Evolutionary conservation across 768 basidiomycete genomes (phyloP).

Genomic region (Tylopilus subfusipes): DNA sequence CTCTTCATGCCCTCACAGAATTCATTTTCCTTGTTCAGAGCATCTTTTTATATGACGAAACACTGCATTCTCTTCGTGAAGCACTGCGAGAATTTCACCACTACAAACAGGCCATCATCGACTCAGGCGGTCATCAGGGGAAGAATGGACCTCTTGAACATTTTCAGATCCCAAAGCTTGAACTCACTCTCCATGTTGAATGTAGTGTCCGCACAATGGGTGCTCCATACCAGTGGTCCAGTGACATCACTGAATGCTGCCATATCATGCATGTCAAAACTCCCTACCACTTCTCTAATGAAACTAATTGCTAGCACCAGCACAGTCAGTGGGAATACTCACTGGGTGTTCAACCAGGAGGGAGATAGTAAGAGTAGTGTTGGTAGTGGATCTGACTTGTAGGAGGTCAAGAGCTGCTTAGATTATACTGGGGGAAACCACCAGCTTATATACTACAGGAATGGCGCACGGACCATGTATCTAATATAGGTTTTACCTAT

Average conservation of each 20-base stretch:
- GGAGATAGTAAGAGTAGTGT: too few relatives aligned
- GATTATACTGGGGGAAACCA: too few relatives aligned
- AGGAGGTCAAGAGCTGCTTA: too few relatives aligned
- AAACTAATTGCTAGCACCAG: too few relatives aligned
- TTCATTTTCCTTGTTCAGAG: slow-evolving; percentile 38
- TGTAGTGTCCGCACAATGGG: slow-evolving; percentile 30
- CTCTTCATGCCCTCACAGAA: slow-evolving; percentile 35
- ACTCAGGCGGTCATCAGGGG: not conserved
- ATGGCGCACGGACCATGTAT: too few relatives aligned
- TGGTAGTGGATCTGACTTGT: too few relatives aligned
- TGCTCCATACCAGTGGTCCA: slow-evolving; percentile 18
- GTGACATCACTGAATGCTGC: slow-evolving; percentile 10
- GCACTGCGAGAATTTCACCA: slow-evolving; percentile 8
- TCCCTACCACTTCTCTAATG: slow-evolving; percentile 4
- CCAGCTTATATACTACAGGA: too few relatives aligned
- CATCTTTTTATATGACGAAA: not conserved
- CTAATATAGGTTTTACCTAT: too few relatives aligned
- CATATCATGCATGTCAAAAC: slow-evolving; percentile 9
- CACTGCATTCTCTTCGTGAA: not conserved
- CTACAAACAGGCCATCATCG: slow-evolving; percentile 4
- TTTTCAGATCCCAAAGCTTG: slow-evolving; percentile 21
- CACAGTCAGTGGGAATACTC: too few relatives aligned
- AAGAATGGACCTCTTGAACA: slow-evolving; percentile 6
- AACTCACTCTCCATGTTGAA: slow-evolving; percentile 15
- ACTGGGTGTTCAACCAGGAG: too few relatives aligned